Base-by-base conservation (phyloP, 78 protist species). In the Planoprotostelium fungivorum region DNA sequence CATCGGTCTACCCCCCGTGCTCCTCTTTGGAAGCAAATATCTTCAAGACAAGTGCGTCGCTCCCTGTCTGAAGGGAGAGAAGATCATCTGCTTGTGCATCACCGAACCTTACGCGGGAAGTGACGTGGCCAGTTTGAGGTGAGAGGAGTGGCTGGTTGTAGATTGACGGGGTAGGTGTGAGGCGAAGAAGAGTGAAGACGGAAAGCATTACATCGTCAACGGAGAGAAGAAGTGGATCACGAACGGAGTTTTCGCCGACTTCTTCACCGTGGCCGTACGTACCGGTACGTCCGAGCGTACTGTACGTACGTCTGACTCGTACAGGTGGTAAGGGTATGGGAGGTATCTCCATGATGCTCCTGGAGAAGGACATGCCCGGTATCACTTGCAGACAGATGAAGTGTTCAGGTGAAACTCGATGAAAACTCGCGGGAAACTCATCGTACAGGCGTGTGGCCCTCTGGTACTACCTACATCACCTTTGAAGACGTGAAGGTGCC, bases 1-100 rank as follows among this genome's bases (percentile, higher is more conserved):
- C 87, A 94, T 94, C 31, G 95, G 95, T 1, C 37, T 93, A 35
- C 94, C 94, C 34, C 94, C 94, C 9, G 51, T 93, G 34, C 83
- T 93, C 90, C 87, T 91, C 85, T 91, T 91, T 84, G 93, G 95
- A 9, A 35, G 90, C 34, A 88, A 73, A 36, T 35, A 91, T 35
- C 38, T 91, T 5, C 36, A 86, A 63, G 73, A 36, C 36, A 63
- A 91, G 85, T 34, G 94, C 87, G 34, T 89, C 34, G 5, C 38
- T 10, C 5, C 38, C 16, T 92, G 39, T 90, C 16, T 91, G 87
- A 91, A 10, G 10, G 93, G 93, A 16, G 91, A 91, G 36, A 91
- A 91, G 87, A 36, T 36, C 16, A 91, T 91, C 89, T 90, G 94
- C 10, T 90, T 93, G 86, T 85, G 91, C 63, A 84, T 92, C 86